phyloP scores from a whole-genome alignment of 2,329 filamentous ascomycete species.

The Byssothecium circinans region DNA sequence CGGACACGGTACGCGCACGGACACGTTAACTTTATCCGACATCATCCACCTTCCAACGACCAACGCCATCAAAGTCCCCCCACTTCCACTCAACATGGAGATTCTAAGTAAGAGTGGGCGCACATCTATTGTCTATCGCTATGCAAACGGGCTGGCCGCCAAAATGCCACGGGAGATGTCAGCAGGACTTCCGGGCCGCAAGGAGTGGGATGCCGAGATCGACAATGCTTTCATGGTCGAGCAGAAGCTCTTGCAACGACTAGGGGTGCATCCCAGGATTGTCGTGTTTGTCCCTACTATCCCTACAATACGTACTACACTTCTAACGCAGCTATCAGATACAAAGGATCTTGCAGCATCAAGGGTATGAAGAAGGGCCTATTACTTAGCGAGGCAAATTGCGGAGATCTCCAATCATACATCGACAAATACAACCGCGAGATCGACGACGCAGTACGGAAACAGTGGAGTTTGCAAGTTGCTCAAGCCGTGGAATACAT shows the following conservation, averaged over 20 bases:
- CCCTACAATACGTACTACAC: not conserved
- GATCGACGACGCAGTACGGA: constrained; percentile 8
- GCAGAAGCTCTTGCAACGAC: constrained; percentile 4
- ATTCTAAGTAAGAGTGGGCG: constrained; percentile 3
- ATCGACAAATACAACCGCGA: constrained; percentile 7
- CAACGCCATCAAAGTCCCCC: no score
- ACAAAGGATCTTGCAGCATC: constrained; percentile 5
- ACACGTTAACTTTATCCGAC: no score
- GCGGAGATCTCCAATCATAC: constrained; percentile 13
- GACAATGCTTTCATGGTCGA: constrained; percentile 9
- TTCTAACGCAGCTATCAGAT: constrained; percentile 4
- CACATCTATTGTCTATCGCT: constrained; percentile 10
- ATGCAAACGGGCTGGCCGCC: constrained; percentile 3
- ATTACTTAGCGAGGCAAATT: constrained; percentile 12
- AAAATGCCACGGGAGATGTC: constrained; percentile 6
- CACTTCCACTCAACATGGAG: no score
- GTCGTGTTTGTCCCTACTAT: constrained; percentile 5
- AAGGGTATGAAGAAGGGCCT: constrained; percentile 12
- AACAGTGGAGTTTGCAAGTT: constrained; percentile 13
- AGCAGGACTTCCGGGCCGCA: not conserved
- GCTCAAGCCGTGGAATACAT: constrained; percentile 12
- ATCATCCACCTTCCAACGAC: no score
- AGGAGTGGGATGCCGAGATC: constrained; percentile 3
- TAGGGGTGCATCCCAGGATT: constrained; percentile 7
- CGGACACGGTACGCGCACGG: no score